Base-by-base conservation (phyloP, 176 grass and related monocot genomes). In the Zea luxurians region DNA sequence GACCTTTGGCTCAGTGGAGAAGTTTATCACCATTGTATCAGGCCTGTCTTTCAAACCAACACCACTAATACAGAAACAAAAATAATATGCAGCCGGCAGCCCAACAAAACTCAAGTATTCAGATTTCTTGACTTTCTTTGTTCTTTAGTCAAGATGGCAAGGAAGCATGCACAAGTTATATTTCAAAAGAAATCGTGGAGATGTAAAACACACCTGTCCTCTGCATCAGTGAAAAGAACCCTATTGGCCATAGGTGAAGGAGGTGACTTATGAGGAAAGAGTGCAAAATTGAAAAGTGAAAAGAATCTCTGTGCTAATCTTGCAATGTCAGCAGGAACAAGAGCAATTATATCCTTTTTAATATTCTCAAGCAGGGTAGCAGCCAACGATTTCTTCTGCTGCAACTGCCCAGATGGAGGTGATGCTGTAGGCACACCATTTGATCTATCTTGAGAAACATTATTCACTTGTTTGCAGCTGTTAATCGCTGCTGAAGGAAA, bases 161-260 rank as follows among this genome's bases (percentile, higher is more conserved):
- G 17, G 59, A 82, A 82, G 9, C 73, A 21, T 80, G 47, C 15
- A 55, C 3, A 45, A 61, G 3, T 38, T 37, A 47, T 64, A 58
- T 75, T 48, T 41, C 57, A 64, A 71, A 64, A 66, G 18, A 75
- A 73, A 20, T 36, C 36, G 4, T 63, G 2, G 37, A 69, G 16
- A 85, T 59, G 80, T 78, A 77, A 36, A 79, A 36, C 82, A 61
- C 20, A 92, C 95, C 87, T 65, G 43, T 99, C 96, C 85, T 99
- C 96, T 43, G 96, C 96, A 91, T 99, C 96, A 85, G 92, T 99
- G 71, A 99, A 99, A 65, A 95, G 83, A 49, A 99, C 80, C 64
- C 88, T 85, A 59, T 79, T 94, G 68, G 86, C 89, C 70, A 91
- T 76, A 65, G 96, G 85, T 68, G 81, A 57, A 42, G 85, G n/a